These are phyloP conservation scores for Simplicillium aogashimaense DNA, from an alignment of 2,329 filamentous ascomycete species.

Conservation along the genomic window DNA sequence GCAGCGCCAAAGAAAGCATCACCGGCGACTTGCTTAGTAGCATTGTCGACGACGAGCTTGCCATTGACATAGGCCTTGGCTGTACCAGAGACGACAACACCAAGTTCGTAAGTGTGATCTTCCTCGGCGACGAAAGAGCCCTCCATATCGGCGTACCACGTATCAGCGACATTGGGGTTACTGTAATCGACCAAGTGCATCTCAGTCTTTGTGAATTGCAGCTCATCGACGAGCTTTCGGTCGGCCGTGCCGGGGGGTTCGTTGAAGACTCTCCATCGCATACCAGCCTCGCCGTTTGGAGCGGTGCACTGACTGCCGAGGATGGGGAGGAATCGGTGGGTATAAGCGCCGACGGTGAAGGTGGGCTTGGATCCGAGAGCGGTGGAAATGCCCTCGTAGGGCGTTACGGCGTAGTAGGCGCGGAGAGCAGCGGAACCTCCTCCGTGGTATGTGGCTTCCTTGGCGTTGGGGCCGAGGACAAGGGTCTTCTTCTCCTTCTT, in stretches of 20 bases:
- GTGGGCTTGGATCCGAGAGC: slow-evolving; percentile 32
- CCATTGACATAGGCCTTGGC: slow-evolving; percentile 56
- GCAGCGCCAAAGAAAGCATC: slow-evolving; percentile 57
- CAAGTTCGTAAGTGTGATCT: slow-evolving; percentile 52
- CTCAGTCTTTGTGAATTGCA: slow-evolving; percentile 37
- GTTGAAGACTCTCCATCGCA: slow-evolving; percentile 53
- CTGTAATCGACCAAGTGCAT: slow-evolving; percentile 39
- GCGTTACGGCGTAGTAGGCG: slow-evolving; percentile 60
- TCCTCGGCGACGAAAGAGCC: slow-evolving; percentile 50
- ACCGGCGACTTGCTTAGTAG: slow-evolving; percentile 50
- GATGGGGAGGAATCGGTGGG: slow-evolving; percentile 53
- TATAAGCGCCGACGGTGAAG: slow-evolving; percentile 53
- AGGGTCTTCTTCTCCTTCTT: slow-evolving; percentile 51
- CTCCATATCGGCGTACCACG: slow-evolving; percentile 54
- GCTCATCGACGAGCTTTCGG: slow-evolving; percentile 40
- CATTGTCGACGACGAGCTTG: slow-evolving; percentile 54
- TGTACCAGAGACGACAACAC: slow-evolving; percentile 55
- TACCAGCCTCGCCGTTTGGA: slow-evolving; percentile 41
- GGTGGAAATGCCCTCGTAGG: slow-evolving; percentile 58
- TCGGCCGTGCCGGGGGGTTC: slow-evolving; percentile 38
- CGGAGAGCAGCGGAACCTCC: slow-evolving; percentile 54
- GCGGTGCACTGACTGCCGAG: slow-evolving; percentile 43
- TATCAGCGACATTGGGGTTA: slow-evolving; percentile 40
- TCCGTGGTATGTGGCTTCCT: slow-evolving; percentile 47
- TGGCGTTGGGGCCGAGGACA: slow-evolving; percentile 48